Conservation (phyloP, 164 flowering plant genomes). For the Litsea cubeba region DNA sequence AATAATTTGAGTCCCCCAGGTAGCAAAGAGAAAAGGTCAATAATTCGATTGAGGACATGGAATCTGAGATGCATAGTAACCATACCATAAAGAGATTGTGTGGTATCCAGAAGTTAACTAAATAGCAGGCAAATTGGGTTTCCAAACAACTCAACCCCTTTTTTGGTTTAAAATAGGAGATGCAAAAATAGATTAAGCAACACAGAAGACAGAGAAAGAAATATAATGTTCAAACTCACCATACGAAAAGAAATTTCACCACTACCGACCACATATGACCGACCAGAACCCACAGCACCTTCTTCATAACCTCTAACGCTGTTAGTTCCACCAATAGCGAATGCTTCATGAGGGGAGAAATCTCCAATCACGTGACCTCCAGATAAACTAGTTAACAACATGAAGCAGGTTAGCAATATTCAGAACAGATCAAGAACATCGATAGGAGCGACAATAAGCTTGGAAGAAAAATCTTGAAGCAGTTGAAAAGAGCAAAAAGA, state of each 20-base stretch:
- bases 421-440: background rate
- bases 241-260: constrained; percentile 88
- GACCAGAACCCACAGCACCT: constrained; percentile 96
- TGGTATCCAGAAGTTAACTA: background rate
- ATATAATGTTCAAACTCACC: constrained; percentile 37
- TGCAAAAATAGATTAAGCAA: background rate
- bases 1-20: no score
- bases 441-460: no score
- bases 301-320: constrained; percentile 99
- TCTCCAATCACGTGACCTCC: constrained; percentile 94
- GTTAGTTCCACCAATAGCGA: constrained; percentile 97
- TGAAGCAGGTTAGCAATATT: background rate
- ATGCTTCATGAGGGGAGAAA: constrained; percentile 97
- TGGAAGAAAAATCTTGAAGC: no score
- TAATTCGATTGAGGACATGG: background rate
- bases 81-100: background rate
- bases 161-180: background rate
- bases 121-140: background rate
- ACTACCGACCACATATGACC: constrained; percentile 87
- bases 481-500: background rate
- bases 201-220: background rate
- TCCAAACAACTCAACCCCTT: background rate
- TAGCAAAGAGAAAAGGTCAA: background rate
- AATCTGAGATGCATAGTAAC: background rate
- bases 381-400: constrained; percentile 50